Evolutionary conservation across 2,329 filamentous ascomycete species (phyloP).

Genomic region (Epichloe sibirici): DNA sequence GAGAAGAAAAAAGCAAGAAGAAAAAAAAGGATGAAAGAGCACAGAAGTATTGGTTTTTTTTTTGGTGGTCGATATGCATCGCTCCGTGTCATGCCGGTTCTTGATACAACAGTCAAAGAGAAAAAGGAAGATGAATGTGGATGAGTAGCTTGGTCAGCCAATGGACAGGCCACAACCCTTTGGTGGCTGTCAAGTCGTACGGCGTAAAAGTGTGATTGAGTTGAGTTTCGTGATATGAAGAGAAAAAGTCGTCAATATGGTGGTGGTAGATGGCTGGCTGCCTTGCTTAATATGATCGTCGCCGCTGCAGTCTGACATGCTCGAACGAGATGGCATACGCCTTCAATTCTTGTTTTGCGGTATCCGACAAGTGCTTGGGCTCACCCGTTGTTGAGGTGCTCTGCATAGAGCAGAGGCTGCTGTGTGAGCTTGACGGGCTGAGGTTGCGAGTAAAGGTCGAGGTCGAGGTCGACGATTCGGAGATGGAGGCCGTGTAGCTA

Average conservation of each 20-base stretch:
- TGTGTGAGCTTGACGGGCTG: constrained; percentile 67
- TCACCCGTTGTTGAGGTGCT: constrained; percentile 47
- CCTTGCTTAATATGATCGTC: constrained; percentile 38
- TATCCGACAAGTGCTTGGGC: constrained; percentile 52
- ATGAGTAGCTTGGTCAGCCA: background rate
- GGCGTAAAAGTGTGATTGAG: constrained; percentile 8
- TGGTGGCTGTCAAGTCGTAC: constrained; percentile 5
- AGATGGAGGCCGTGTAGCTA: constrained; percentile 16
- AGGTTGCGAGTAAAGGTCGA: constrained; percentile 28
- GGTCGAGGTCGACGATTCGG: constrained; percentile 6
- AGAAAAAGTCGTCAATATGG: background rate
- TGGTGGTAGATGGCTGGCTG: background rate
- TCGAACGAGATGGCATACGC: constrained; percentile 86
- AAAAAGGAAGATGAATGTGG: constrained; percentile 8
- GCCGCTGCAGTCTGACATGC: constrained; percentile 52
- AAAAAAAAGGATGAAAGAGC: constrained; percentile 12
- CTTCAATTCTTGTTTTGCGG: constrained; percentile 66
- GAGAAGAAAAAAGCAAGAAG: constrained; percentile 12
- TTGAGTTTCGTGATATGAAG: background rate
- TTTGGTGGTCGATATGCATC: constrained; percentile 32
- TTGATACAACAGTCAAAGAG: constrained; percentile 28
- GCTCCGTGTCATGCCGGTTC: constrained; percentile 35
- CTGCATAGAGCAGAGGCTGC: constrained; percentile 69
- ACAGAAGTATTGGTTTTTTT: background rate
- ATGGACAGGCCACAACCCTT: background rate